Conservation (phyloP, 345 rosid genomes). For the Carallia pectinifolia region DNA sequence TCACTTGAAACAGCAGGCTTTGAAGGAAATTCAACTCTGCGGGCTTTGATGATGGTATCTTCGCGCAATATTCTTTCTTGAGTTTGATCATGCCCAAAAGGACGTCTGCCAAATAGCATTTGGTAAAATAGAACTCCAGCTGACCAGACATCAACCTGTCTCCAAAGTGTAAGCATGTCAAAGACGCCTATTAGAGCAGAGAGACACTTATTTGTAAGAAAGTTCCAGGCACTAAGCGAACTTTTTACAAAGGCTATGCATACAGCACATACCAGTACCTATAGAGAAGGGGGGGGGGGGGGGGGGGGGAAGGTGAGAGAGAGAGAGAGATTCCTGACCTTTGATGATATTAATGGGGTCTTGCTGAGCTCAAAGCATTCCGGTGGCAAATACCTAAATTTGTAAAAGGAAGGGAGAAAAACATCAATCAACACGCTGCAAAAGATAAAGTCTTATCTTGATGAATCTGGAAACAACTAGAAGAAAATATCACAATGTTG, state of each 20-base stretch:
- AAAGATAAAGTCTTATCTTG: no score
- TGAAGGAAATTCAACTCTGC: slow-evolving; percentile 90
- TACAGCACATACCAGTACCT: neutral
- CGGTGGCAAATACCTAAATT: slow-evolving; percentile 91
- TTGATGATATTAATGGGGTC: slow-evolving; percentile 92
- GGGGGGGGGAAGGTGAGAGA: neutral
- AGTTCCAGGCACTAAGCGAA: neutral
- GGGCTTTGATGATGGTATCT: slow-evolving; percentile 95
- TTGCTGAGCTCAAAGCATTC: slow-evolving; percentile 96
- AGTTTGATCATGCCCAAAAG: slow-evolving; percentile 97
- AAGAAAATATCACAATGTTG: neutral
- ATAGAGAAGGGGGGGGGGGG: no score
- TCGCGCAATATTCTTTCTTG: slow-evolving; percentile 94
- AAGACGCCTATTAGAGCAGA: neutral
- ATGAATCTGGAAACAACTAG: no score
- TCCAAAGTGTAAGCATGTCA: slow-evolving; percentile 6
- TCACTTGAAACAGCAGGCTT: slow-evolving; percentile 88
- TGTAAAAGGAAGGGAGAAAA: slow-evolving; percentile 2
- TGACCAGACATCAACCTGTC: slow-evolving; percentile 99
- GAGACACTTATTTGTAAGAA: neutral
- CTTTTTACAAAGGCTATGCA: no score
- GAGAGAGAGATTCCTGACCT: slow-evolving; percentile 46
- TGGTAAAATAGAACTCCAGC: slow-evolving; percentile 92
- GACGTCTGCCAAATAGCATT: slow-evolving; percentile 92
- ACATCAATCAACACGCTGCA: slow-evolving; percentile 1